Evolutionary conservation across 176 grass and related monocot species (phyloP).

Genomic region (Ensete glaucum): DNA sequence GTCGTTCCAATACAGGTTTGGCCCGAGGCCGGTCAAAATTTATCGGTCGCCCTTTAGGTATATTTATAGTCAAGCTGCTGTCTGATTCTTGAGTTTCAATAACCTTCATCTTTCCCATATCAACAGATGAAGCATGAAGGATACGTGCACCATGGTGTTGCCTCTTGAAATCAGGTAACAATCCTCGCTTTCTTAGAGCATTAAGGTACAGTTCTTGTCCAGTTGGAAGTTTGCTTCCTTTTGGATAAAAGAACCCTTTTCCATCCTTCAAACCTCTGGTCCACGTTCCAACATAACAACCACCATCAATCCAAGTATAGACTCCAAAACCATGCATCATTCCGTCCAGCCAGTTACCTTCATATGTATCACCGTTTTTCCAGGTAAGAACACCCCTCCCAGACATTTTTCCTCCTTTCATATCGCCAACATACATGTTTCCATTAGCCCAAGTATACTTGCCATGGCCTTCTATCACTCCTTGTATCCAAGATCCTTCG

Average conservation of each 20-base stretch:
- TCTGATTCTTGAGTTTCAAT: not conserved
- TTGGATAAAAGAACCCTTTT: slow-evolving; percentile 86
- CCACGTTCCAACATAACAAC: slow-evolving; percentile 85
- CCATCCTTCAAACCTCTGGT: slow-evolving; percentile 93
- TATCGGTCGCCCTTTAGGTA: slow-evolving; percentile 1
- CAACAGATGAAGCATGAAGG: slow-evolving; percentile 25
- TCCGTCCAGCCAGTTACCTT: slow-evolving; percentile 87
- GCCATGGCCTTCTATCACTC: slow-evolving; percentile 68
- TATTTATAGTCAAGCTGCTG: not conserved
- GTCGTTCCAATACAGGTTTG: slow-evolving; percentile 14
- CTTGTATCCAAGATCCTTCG: slow-evolving; percentile 93
- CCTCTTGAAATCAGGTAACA: slow-evolving; percentile 22
- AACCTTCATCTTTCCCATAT: slow-evolving; percentile 17
- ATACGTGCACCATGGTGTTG: slow-evolving; percentile 12
- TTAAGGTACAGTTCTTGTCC: slow-evolving; percentile 52
- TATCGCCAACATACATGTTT: slow-evolving; percentile 67
- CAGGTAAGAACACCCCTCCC: slow-evolving; percentile 88
- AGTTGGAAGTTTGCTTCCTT: slow-evolving; percentile 70
- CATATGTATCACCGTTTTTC: slow-evolving; percentile 83
- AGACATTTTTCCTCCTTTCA: slow-evolving; percentile 81
- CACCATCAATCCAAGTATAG: slow-evolving; percentile 69
- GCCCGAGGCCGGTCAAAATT: slow-evolving; percentile 9
- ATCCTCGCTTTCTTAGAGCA: slow-evolving; percentile 62
- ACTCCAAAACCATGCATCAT: slow-evolving; percentile 86
- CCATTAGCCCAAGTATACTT: slow-evolving; percentile 82